A percentile compares a stretch with the other conserved stretches of the same genome.
Evolutionary conservation across 2,329 filamentous ascomycete genomes (phyloP).

Genomic region (Mycosphaerella arachidis): DNA sequence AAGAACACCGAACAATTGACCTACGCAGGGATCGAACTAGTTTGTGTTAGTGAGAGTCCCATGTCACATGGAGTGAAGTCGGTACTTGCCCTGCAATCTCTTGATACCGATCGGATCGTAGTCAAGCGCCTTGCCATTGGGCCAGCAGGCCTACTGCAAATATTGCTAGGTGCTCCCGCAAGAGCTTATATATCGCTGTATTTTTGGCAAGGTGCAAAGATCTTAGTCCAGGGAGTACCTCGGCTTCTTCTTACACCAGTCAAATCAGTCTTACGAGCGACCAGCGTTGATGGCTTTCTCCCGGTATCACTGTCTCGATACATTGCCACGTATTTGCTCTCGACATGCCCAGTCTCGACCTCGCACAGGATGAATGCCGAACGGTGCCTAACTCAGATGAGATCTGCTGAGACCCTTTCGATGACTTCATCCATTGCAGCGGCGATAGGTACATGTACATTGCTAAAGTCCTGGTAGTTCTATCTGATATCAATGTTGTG

Average conservation of each 20-base stretch:
- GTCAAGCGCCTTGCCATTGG: conserved; percentile 57
- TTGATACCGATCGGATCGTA: conserved; percentile 37
- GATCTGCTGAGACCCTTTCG: not conserved
- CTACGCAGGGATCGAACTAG: not conserved
- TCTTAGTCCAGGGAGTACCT: no score
- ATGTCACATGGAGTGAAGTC: not conserved
- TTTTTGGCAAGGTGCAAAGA: no score
- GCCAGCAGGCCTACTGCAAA: conserved; percentile 28
- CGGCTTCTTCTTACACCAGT: no score
- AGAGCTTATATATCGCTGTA: no score
- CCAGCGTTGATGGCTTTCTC: no score
- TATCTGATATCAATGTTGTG: not conserved
- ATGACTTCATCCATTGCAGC: not conserved
- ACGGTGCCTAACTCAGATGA: no score
- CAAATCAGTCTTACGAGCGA: no score
- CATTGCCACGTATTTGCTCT: no score
- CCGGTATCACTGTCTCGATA: no score
- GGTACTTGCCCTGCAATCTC: not conserved
- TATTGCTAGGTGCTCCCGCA: no score
- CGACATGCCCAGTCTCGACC: no score
- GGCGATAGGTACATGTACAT: not conserved
- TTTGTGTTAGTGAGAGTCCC: not conserved
- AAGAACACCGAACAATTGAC: not conserved
- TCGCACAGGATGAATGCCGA: no score
- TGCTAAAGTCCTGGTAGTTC: not conserved